Conservation (phyloP, 2,329 filamentous ascomycete species). For the Blastomyces emzantsi region DNA sequence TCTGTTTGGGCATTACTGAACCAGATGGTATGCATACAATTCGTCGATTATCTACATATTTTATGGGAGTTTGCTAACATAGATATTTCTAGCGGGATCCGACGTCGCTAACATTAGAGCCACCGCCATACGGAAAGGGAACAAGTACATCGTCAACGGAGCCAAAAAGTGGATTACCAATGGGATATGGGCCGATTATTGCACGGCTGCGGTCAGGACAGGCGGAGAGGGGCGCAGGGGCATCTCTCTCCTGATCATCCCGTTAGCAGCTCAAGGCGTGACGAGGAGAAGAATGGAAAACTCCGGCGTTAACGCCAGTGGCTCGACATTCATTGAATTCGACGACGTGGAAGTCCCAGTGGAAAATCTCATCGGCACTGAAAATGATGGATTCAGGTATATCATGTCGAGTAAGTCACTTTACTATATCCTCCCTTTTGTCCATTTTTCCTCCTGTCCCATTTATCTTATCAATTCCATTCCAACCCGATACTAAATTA, state of each 20-base stretch:
- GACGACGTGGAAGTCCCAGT: constrained; percentile 63
- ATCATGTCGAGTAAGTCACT: constrained; percentile 53
- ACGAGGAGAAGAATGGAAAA: constrained; percentile 50
- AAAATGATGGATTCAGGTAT: constrained; percentile 62
- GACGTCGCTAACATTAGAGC: constrained; percentile 57
- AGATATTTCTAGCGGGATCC: constrained; percentile 41
- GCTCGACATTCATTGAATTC: constrained; percentile 57
- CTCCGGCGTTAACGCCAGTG: constrained; percentile 57
- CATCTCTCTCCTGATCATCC: constrained; percentile 51
- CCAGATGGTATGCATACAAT: constrained; percentile 41
- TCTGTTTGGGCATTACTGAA: constrained; percentile 58
- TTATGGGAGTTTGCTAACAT: constrained; percentile 18
- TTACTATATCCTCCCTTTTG: background rate
- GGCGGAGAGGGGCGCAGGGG: constrained; percentile 46
- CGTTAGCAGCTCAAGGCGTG: constrained; percentile 44
- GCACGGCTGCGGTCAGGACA: constrained; percentile 54
- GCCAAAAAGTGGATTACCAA: constrained; percentile 63
- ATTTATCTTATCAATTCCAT: too few species aligned
- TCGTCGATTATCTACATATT: background rate
- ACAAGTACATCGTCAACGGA: constrained; percentile 54
- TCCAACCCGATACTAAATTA: background rate
- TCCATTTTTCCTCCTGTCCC: constrained; percentile 31
- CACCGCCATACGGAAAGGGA: constrained; percentile 46
- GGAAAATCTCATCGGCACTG: constrained; percentile 58
- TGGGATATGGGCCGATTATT: constrained; percentile 51